Conservation (phyloP, 2,329 filamentous ascomycete species). For the Aureobasidium sp. region DNA sequence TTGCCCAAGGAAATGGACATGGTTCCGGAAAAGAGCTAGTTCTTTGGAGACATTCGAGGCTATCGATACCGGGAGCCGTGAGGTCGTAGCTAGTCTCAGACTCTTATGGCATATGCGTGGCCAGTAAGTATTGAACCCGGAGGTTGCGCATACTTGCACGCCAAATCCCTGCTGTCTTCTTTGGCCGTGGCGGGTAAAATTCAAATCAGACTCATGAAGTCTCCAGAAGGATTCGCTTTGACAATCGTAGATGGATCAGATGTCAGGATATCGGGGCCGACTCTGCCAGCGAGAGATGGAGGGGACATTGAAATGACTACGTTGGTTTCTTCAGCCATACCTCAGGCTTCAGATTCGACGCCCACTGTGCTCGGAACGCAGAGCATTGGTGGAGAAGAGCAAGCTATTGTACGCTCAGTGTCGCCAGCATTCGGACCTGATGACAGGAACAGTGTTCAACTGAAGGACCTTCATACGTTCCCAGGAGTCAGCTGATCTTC, state of each 20-base stretch:
- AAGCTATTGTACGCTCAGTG: not conserved
- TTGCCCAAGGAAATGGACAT: slow-evolving; percentile 14
- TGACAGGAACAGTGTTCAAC: not conserved
- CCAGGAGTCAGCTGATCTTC: too few relatives aligned
- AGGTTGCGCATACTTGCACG: too few relatives aligned
- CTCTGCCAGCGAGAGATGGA: not conserved
- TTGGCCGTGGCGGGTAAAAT: not conserved
- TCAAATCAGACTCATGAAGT: not conserved
- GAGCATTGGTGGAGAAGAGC: not conserved
- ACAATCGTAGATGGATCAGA: not conserved
- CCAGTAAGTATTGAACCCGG: not conserved
- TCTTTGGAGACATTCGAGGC: not conserved
- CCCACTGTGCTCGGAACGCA: not conserved
- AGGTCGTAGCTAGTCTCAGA: not conserved
- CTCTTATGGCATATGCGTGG: slow-evolving; percentile 1
- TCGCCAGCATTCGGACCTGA: not conserved
- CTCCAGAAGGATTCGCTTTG: not conserved
- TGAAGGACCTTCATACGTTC: not conserved
- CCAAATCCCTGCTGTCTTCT: not conserved
- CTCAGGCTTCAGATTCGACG: not conserved
- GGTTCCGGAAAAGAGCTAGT: not conserved
- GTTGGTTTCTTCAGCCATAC: not conserved
- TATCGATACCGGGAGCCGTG: slow-evolving; percentile 6
- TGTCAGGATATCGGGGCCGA: not conserved
- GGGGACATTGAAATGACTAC: not conserved